Evolutionary conservation across 2,329 filamentous ascomycete species (phyloP), one percentile per base, ranked within the genome.

Genomic region (Neopestalotiopsis sp.): DNA sequence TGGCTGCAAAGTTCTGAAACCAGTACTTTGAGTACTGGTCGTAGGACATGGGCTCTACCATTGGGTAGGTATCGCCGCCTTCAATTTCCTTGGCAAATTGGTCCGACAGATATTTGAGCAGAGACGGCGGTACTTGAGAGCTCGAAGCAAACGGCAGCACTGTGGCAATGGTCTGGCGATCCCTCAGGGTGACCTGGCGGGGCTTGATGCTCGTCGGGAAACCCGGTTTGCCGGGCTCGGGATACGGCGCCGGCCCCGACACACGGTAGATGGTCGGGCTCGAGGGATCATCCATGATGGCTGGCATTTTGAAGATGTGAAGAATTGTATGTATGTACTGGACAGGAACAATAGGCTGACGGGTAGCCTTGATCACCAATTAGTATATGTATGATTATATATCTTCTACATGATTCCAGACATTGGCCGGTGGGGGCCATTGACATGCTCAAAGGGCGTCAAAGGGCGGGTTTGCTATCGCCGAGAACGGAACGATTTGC

Each of bases 21-120:
- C 94, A 97, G 82, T 97, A 96, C 66, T 88, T 84, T 10, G 90
- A 91, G 77, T 97, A 97, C 71, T 87, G 88, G 24, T 92, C 89
- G n/a, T 91, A 83, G 4, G 91, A 84, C 81, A 97, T 89, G 20
- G 90, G 85, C 66, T 95, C 91, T 74, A 91, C 89, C 92, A 97
- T 95, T 28, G 94, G 94, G 79, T 97, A 97, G 1, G 94, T 97
- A 79, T 97, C 94, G 68, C 94, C 94, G 80, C 94, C 93, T 76
- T 96, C 93, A 76, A 97, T 96, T 81, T 97, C 94, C 81, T 93
- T 92, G 79, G 95, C 95, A 75, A 97, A 87, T 81, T 96, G 92
- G 76, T 94, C 92, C 74, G 89, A 92, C 61, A 97, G 88, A 77
- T 97, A 96, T 53, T 87, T 86, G 45, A 95, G 84, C 69, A 97